These are phyloP conservation scores for Guadua angustifolia DNA, from an alignment of 176 grass and related monocot genomes.

Conservation along the genomic window DNA sequence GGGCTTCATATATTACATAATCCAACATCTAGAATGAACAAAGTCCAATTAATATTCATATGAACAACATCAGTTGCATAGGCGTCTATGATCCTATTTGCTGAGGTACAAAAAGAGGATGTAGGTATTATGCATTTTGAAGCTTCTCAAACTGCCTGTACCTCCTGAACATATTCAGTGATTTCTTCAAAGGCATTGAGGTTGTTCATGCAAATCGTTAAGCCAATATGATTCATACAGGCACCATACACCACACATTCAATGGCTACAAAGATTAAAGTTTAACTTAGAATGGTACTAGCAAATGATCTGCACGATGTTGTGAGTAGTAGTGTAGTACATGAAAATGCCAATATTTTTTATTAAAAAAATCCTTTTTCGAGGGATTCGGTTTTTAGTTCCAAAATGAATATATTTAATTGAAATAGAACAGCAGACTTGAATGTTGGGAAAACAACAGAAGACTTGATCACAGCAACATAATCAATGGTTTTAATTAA, in stretches of 20 bases:
- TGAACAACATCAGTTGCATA: neutral
- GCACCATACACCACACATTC: neutral
- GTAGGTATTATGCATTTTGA: neutral
- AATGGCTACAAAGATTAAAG: neutral
- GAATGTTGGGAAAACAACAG: neutral
- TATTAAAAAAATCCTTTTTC: neutral
- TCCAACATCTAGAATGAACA: slow-evolving; percentile 69
- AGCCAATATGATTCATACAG: neutral
- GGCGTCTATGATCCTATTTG: neutral
- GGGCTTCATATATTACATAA: slow-evolving; percentile 87
- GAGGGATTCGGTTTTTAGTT: neutral
- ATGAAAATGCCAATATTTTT: neutral
- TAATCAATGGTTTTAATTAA: neutral
- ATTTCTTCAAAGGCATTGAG: neutral
- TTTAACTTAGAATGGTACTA: neutral
- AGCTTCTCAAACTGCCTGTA: slow-evolving; percentile 6
- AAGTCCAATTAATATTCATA: slow-evolving; percentile 3
- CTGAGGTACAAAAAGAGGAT: neutral
- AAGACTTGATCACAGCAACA: neutral
- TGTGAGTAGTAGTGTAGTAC: neutral
- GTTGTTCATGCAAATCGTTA: neutral
- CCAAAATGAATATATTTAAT: neutral
- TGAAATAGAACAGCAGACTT: neutral
- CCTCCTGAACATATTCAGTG: neutral
- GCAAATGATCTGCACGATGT: neutral